Percentiles rank a stretch among this genome's conserved stretches.
Conservation (phyloP, 441 rosid species). For the Raphanus hybrid region DNA sequence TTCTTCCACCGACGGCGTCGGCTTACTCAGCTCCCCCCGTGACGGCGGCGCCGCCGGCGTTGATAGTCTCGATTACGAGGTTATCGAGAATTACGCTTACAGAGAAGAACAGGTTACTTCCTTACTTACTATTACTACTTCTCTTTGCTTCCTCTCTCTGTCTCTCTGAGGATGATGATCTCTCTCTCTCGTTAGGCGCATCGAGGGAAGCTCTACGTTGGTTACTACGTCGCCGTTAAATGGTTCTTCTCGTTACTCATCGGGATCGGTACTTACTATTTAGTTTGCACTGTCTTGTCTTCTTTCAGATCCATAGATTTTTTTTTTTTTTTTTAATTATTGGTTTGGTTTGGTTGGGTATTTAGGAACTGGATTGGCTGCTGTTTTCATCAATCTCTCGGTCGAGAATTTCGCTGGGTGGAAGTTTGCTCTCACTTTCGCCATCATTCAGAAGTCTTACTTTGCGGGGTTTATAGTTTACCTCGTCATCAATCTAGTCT, state of each 20-base stretch:
- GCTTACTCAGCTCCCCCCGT: slow-evolving; percentile 51
- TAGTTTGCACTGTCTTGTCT: background rate
- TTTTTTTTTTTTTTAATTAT: background rate
- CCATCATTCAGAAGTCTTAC: slow-evolving; percentile 87
- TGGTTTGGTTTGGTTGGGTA: slow-evolving; percentile 4
- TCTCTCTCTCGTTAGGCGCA: slow-evolving; percentile 57
- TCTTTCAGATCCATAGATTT: slow-evolving; percentile 10
- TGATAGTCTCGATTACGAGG: slow-evolving; percentile 95
- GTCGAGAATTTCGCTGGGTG: slow-evolving; percentile 99
- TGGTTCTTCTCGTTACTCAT: slow-evolving; percentile 98
- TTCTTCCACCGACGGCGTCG: slow-evolving; percentile 58
- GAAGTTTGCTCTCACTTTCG: slow-evolving; percentile 83
- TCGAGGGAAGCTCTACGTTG: slow-evolving; percentile 82
- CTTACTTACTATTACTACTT: background rate
- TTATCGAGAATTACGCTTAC: slow-evolving; percentile 89
- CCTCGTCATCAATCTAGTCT: slow-evolving; percentile 70
- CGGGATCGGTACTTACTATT: slow-evolving; percentile 66
- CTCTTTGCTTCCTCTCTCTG: background rate
- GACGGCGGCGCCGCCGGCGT: slow-evolving; percentile 49
- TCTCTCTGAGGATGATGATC: background rate
- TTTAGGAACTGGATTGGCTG: slow-evolving; percentile 95
- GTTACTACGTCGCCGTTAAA: slow-evolving; percentile 78
- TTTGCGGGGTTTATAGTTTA: slow-evolving; percentile 84
- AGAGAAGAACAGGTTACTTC: slow-evolving; percentile 81
- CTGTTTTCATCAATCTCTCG: slow-evolving; percentile 92